These are phyloP conservation scores for Arthroderma sp. DNA, from an alignment of 2,329 filamentous ascomycete species.

Conservation along the genomic window DNA sequence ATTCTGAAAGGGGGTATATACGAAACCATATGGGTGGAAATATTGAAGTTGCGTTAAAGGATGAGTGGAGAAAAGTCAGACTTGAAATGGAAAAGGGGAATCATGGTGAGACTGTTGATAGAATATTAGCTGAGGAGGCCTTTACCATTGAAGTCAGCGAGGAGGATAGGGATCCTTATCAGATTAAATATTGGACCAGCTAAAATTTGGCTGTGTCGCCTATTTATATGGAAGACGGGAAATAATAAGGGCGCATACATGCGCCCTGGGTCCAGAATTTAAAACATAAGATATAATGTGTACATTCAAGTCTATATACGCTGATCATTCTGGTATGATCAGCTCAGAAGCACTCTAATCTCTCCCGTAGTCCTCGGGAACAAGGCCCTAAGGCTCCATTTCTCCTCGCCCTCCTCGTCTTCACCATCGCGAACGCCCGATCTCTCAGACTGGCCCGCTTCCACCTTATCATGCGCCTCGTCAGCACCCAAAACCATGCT, in stretches of 20 bases:
- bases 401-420: slow-evolving; percentile 25
- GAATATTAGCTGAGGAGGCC: slow-evolving; percentile 33
- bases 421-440: slow-evolving; percentile 11
- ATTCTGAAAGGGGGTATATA: slow-evolving; percentile 78
- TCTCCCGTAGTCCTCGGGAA: slow-evolving; percentile 54
- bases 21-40: slow-evolving; percentile 54
- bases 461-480: slow-evolving; percentile 29
- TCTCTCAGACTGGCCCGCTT: neutral
- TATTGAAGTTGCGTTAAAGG: slow-evolving; percentile 46
- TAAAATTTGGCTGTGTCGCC: too few relatives aligned
- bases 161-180: slow-evolving; percentile 76
- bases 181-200: slow-evolving; percentile 41
- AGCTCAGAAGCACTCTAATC: slow-evolving; percentile 51
- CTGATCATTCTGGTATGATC: neutral
- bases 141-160: slow-evolving; percentile 57
- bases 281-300: too few relatives aligned
- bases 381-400: slow-evolving; percentile 37
- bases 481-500: slow-evolving; percentile 47
- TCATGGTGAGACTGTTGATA: slow-evolving; percentile 20
- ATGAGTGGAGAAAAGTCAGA: slow-evolving; percentile 40
- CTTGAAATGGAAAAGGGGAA: slow-evolving; percentile 26
- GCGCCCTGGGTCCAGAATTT: too few relatives aligned
- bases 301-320: too few relatives aligned
- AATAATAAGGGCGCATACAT: too few relatives aligned
- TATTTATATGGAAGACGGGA: too few relatives aligned